Conservation (phyloP, 257 asterid species). For the Gentiana macrophylla region DNA sequence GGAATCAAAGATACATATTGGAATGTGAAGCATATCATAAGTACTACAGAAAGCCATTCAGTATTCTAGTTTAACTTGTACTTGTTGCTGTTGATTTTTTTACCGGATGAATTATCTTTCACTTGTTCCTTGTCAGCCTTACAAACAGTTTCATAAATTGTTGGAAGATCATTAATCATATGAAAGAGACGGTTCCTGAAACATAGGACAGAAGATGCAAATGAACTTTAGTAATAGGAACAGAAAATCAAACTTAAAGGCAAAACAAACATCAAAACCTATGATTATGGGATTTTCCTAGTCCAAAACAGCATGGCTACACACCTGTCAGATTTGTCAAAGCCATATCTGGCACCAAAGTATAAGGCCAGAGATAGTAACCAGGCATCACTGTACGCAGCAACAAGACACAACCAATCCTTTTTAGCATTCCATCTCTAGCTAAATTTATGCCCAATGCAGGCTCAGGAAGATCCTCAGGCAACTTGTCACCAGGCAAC, state of each 20-base stretch:
- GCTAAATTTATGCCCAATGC: slow-evolving; percentile 39
- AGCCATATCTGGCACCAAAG: slow-evolving; percentile 41
- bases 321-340: slow-evolving; percentile 33
- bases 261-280: too few species aligned
- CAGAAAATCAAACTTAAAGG: too few species aligned
- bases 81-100: slow-evolving; percentile 30
- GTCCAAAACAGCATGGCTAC: too few species aligned
- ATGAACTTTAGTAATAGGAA: too few species aligned
- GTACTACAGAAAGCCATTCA: slow-evolving; percentile 6
- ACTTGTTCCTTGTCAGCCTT: slow-evolving; percentile 59
- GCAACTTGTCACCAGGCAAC: slow-evolving; percentile 41
- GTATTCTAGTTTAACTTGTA: slow-evolving; percentile 30
- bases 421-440: slow-evolving; percentile 41
- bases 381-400: slow-evolving; percentile 41
- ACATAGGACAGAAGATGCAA: slow-evolving; percentile 2
- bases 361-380: slow-evolving; percentile 35
- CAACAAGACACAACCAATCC: slow-evolving; percentile 42
- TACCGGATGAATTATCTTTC: slow-evolving; percentile 33
- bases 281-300: too few species aligned
- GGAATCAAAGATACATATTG: too few species aligned
- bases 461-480: slow-evolving; percentile 47
- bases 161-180: slow-evolving; percentile 75
- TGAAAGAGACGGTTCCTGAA: slow-evolving; percentile 74
- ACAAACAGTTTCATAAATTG: slow-evolving; percentile 69
- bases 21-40: too few species aligned